phyloP scores from a whole-genome alignment of 2,329 filamentous ascomycete genomes.

The Colletotrichum sidae region DNA sequence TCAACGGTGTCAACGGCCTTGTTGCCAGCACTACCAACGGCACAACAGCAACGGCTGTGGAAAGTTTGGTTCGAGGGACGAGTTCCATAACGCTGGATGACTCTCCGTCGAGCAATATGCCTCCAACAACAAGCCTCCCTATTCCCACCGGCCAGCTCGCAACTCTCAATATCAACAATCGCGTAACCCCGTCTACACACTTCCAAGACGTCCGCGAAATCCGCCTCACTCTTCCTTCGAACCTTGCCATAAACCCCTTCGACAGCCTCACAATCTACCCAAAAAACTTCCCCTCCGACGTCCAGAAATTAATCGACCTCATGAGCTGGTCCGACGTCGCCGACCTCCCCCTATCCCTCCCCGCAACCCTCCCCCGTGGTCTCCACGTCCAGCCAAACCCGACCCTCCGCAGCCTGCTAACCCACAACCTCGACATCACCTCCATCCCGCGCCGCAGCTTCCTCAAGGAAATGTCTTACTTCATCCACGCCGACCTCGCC shows the following conservation, averaged over 20 bases:
- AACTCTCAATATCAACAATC: constrained; percentile 71
- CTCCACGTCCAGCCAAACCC: constrained; percentile 52
- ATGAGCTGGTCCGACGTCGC: constrained; percentile 84
- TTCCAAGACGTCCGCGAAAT: constrained; percentile 95
- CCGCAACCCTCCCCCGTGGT: constrained; percentile 40
- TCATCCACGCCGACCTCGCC: constrained; percentile 68
- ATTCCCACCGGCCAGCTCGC: constrained; percentile 69
- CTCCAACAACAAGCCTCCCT: constrained; percentile 56
- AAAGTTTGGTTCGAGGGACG: constrained; percentile 8
- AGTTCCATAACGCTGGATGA: constrained; percentile 10
- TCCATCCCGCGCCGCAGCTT: constrained; percentile 90
- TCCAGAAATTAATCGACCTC: constrained; percentile 79
- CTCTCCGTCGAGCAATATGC: constrained; percentile 10
- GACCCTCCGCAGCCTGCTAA: constrained; percentile 81
- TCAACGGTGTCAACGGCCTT: not conserved
- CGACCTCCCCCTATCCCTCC: constrained; percentile 68
- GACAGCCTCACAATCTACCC: constrained; percentile 86
- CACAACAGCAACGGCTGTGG: not conserved
- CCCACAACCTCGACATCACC: constrained; percentile 88
- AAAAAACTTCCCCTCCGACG: constrained; percentile 86
- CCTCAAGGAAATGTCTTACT: constrained; percentile 81
- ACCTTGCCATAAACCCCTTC: constrained; percentile 69
- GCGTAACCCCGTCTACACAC: constrained; percentile 80
- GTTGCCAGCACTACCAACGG: not conserved
- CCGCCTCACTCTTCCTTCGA: constrained; percentile 18